Evolutionary conservation across 2,329 filamentous ascomycete species (phyloP).

Genomic region (Arthrinium puccinioides): DNA sequence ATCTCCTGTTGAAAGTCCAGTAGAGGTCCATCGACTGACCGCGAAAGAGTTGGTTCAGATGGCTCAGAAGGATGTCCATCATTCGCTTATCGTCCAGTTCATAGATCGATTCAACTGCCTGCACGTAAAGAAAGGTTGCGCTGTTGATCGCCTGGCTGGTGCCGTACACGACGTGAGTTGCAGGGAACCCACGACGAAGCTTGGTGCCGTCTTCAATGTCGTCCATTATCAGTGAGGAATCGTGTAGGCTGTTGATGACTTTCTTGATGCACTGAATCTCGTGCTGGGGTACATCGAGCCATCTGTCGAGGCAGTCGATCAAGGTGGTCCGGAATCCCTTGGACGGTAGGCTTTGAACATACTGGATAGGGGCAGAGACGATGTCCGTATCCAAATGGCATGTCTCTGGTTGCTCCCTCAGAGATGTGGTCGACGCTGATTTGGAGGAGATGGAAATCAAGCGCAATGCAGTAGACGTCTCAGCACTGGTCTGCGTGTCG

Average conservation of each 20-base stretch:
- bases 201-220: slow-evolving; percentile 29
- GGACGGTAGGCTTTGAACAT: slow-evolving; percentile 17
- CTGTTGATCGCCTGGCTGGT: slow-evolving; percentile 27
- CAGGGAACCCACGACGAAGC: slow-evolving; percentile 24
- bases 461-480: not conserved
- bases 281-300: slow-evolving; percentile 16
- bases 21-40: slow-evolving; percentile 1
- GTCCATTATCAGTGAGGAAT: slow-evolving; percentile 26
- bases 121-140: slow-evolving; percentile 21
- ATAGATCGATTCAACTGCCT: slow-evolving; percentile 12
- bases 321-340: slow-evolving; percentile 16
- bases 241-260: slow-evolving; percentile 20
- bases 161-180: slow-evolving; percentile 29
- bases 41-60: not conserved
- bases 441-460: not conserved
- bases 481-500: not conserved
- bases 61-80: not conserved
- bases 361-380: too few species aligned
- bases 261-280: slow-evolving; percentile 13
- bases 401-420: too few species aligned
- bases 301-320: slow-evolving; percentile 21
- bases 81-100: slow-evolving; percentile 8
- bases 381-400: too few species aligned
- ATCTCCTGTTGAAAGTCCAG: not conserved
- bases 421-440: too few species aligned